Percentiles rank a stretch among this genome's conserved stretches.
These are phyloP conservation scores for Phytopythium kandeliae DNA, from an alignment of 352 stramenopile genomes.

Conservation along the genomic window DNA sequence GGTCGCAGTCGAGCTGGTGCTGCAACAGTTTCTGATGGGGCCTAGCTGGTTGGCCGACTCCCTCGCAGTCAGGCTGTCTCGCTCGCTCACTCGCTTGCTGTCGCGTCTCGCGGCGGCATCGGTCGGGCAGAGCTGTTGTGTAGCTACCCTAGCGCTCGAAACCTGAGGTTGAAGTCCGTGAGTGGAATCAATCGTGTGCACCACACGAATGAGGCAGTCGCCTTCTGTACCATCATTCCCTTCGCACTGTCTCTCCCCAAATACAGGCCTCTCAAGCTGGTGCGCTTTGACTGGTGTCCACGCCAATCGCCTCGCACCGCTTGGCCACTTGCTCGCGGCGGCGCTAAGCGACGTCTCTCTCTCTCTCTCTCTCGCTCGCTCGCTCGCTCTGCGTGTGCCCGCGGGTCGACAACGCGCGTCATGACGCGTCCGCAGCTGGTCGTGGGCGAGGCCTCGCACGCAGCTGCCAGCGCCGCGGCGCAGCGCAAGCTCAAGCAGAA, in stretches of 20 bases:
- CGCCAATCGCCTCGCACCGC: background rate
- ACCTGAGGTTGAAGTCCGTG: too few relatives aligned
- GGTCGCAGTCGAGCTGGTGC: constrained; percentile 59
- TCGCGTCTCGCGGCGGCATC: too few relatives aligned
- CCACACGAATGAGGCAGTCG: too few relatives aligned
- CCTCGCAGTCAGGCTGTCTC: background rate
- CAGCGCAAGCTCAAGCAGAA: constrained; percentile 62
- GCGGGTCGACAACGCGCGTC: background rate
- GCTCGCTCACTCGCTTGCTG: background rate
- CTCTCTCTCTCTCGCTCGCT: background rate
- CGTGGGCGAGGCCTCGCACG: constrained; percentile 10
- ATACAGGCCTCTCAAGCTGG: too few relatives aligned
- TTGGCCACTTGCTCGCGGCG: background rate
- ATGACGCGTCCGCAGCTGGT: constrained; percentile 9
- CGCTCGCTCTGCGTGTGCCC: background rate
- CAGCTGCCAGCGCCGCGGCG: constrained; percentile 13
- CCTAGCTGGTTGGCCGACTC: background rate
- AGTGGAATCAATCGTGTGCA: too few relatives aligned
- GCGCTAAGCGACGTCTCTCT: background rate
- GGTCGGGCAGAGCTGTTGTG: too few relatives aligned
- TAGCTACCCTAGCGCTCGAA: too few relatives aligned
- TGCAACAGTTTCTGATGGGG: constrained; percentile 79
- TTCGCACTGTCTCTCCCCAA: too few relatives aligned
- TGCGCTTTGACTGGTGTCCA: constrained; percentile 3
- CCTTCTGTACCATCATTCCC: too few relatives aligned